A percentile compares a stretch with the other conserved stretches of the same genome.
Evolutionary conservation across 2,329 filamentous ascomycete genomes (phyloP).

Genomic region (Mycosphaerella sp.): DNA sequence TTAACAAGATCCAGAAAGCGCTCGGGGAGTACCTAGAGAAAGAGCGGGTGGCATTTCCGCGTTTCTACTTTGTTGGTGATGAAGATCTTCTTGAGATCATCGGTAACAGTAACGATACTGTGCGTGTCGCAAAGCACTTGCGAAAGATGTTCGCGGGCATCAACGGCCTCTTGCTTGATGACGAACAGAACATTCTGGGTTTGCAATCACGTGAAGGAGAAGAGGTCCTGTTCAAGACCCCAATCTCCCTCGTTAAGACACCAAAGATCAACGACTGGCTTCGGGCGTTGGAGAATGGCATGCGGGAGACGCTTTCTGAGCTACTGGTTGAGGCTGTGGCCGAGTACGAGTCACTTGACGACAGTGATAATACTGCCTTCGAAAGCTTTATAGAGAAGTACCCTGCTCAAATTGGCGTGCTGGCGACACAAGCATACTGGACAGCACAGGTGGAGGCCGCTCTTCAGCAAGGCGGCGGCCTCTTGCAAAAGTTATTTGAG

Average conservation of each 20-base stretch:
- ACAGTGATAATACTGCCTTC: conserved; percentile 64
- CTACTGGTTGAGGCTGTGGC: conserved; percentile 79
- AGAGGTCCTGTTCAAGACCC: conserved; percentile 76
- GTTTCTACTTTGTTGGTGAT: conserved; percentile 99
- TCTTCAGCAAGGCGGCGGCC: conserved; percentile 64
- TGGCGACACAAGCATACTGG: conserved; percentile 92
- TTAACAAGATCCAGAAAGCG: conserved; percentile 99
- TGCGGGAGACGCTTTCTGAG: conserved; percentile 92
- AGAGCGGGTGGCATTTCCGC: conserved; percentile 92
- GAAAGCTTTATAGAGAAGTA: conserved; percentile 75
- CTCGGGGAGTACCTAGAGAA: conserved; percentile 97
- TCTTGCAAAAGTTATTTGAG: conserved; percentile 65
- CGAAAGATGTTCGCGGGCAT: conserved; percentile 99
- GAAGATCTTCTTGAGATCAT: conserved; percentile 99
- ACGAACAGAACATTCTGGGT: conserved; percentile 81
- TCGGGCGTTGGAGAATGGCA: conserved; percentile 81
- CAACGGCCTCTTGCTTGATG: conserved; percentile 82
- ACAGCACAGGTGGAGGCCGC: conserved; percentile 78
- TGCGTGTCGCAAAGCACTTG: conserved; percentile 96
- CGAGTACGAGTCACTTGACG: conserved; percentile 64
- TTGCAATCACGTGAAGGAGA: conserved; percentile 96
- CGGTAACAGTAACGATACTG: conserved; percentile 95
- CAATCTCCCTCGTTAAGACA: conserved; percentile 86
- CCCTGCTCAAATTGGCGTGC: conserved; percentile 90
- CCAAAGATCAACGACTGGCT: conserved; percentile 99